These are phyloP conservation scores for Mrakia frigida DNA, from an alignment of 768 basidiomycete species.

Conservation along the genomic window DNA sequence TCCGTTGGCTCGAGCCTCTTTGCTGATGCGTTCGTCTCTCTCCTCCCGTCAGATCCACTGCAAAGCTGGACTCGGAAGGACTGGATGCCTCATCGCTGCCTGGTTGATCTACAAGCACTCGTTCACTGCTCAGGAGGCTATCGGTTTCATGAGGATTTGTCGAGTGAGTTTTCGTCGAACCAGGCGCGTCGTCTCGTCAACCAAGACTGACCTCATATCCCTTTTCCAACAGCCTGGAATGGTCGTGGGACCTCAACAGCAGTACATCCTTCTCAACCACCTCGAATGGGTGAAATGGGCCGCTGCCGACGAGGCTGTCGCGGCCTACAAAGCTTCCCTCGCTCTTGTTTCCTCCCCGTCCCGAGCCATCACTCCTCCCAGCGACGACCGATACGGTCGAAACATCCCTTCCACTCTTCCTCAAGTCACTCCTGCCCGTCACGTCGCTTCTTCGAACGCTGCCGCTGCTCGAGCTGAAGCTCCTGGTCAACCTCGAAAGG, in stretches of 20 bases:
- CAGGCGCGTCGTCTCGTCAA: background rate
- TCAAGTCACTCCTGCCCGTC: constrained; percentile 75
- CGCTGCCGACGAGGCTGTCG: constrained; percentile 62
- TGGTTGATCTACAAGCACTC: constrained; percentile 45
- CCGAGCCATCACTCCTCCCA: constrained; percentile 27
- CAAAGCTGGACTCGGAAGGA: constrained; percentile 93
- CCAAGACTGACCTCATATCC: too few species aligned
- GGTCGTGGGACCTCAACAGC: constrained; percentile 45
- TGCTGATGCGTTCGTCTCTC: background rate
- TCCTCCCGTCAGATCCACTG: constrained; percentile 53
- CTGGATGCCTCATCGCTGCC: constrained; percentile 86
- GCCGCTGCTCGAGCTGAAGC: constrained; percentile 66
- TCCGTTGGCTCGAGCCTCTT: background rate
- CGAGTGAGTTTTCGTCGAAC: constrained; percentile 64
- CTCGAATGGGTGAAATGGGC: constrained; percentile 91
- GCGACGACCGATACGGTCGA: constrained; percentile 25
- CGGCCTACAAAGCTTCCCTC: constrained; percentile 40
- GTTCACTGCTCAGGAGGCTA: constrained; percentile 94
- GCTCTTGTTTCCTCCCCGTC: constrained; percentile 37
- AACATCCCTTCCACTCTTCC: constrained; percentile 48
- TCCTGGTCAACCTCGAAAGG: constrained; percentile 65
- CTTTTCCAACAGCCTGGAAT: constrained; percentile 21
- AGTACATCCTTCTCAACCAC: constrained; percentile 92
- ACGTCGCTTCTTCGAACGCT: constrained; percentile 57
- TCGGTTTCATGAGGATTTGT: constrained; percentile 96